Percentiles rank a stretch among this genome's conserved stretches.
phyloP scores from a whole-genome alignment of 2,329 filamentous ascomycete genomes.

The Nemania abortiva region DNA sequence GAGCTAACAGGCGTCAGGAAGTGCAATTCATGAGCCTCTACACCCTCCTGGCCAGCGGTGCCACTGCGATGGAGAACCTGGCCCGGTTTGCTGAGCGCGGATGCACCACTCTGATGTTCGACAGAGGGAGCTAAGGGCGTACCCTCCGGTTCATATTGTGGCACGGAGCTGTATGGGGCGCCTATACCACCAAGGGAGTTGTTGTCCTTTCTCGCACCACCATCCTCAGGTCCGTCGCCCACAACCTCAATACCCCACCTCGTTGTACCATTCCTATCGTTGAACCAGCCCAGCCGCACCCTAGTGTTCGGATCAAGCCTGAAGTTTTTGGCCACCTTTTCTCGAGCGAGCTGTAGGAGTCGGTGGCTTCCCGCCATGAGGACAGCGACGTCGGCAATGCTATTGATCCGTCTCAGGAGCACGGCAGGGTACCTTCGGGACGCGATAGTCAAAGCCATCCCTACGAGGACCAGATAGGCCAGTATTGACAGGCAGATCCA shows the following conservation, averaged over 20 bases:
- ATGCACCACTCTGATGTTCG: no score
- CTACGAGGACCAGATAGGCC: constrained; percentile 11
- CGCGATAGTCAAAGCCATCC: neutral
- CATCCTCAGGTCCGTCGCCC: neutral
- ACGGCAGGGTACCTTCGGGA: constrained; percentile 1
- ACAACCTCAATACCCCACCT: constrained; percentile 26
- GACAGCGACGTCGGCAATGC: constrained; percentile 10
- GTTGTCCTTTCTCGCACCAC: no score
- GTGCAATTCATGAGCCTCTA: neutral
- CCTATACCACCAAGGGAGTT: no score
- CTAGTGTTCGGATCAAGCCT: constrained; percentile 2
- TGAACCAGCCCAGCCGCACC: constrained; percentile 22
- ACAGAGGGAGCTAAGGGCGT: neutral
- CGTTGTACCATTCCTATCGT: neutral
- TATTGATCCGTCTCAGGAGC: constrained; percentile 8
- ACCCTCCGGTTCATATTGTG: neutral
- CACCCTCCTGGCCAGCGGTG: neutral
- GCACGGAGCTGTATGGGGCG: no score
- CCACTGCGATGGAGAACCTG: neutral
- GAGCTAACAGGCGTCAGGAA: neutral
- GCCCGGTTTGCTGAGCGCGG: neutral
- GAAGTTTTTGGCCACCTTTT: neutral
- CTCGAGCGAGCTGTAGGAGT: constrained; percentile 2
- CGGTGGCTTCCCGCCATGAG: constrained; percentile 10
- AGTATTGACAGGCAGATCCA: constrained; percentile 12